Evolutionary conservation across 495 filamentous ascomycete genomes (phyloP).

Genomic region (Symbiotaphrina buchneri): DNA sequence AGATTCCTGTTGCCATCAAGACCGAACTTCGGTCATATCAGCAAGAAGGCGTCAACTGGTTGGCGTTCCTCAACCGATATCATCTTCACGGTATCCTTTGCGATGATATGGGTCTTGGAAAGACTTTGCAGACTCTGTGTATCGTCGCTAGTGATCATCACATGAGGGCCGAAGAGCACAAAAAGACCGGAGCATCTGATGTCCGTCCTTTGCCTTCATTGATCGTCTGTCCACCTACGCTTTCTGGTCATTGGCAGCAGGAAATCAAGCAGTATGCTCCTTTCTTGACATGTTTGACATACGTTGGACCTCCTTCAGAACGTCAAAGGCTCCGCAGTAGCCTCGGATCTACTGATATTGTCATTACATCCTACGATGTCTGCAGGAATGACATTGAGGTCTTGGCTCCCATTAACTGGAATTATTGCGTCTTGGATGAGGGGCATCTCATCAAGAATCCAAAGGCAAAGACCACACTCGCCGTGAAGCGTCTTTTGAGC

Average conservation of each 20-base stretch:
- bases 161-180: conserved; percentile 72
- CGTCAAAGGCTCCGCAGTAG: conserved; percentile 40
- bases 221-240: conserved; percentile 86
- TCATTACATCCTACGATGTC: conserved; percentile 95
- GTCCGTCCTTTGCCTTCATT: conserved; percentile 65
- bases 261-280: conserved; percentile 89
- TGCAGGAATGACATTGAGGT: conserved; percentile 81
- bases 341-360: conserved; percentile 61
- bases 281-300: conserved; percentile 71
- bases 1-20: conserved; percentile 90
- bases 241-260: conserved; percentile 98
- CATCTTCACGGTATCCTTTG: conserved; percentile 96
- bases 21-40: conserved; percentile 89
- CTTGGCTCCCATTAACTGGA: conserved; percentile 72
- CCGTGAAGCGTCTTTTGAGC: conserved; percentile 69
- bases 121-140: conserved; percentile 90
- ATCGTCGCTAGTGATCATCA: conserved; percentile 97
- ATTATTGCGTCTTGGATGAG: conserved; percentile 93
- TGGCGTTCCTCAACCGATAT: conserved; percentile 92
- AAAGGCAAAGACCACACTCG: conserved; percentile 73
- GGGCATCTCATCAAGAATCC: conserved; percentile 98
- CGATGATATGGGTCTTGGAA: conserved; percentile 97
- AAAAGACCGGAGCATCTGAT: conserved; percentile 53
- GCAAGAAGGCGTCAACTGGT: conserved; percentile 97
- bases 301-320: conserved; percentile 71